phyloP scores from a whole-genome alignment of 2,329 filamentous ascomycete genomes.

The Diplodia sapinea region DNA sequence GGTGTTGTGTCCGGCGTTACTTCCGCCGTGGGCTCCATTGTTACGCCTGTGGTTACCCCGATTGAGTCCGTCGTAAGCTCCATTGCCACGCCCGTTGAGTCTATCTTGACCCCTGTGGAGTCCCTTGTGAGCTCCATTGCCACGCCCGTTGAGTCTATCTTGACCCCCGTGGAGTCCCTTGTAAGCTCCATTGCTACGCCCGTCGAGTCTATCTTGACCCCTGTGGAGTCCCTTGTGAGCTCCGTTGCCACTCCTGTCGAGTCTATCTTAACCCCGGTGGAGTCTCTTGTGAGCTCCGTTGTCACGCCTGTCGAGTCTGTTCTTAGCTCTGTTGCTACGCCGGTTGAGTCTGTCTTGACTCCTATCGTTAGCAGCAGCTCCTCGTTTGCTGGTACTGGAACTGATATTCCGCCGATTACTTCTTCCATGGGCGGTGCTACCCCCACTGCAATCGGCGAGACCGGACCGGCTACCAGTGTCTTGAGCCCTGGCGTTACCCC shows the following conservation, averaged over 20 bases:
- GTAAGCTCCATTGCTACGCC: not conserved
- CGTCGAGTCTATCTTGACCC: slow-evolving; percentile 8
- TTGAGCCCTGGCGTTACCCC: slow-evolving; percentile 9
- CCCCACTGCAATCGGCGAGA: slow-evolving; percentile 1
- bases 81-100: slow-evolving; percentile 3
- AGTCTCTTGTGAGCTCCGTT: no score
- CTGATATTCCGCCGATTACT: slow-evolving; percentile 13
- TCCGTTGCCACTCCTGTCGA: not conserved
- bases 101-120: not conserved
- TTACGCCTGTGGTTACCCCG: not conserved
- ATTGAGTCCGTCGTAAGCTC: slow-evolving; percentile 12
- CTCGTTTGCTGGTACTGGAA: not conserved
- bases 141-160: slow-evolving; percentile 5
- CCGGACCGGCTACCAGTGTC: slow-evolving; percentile 1
- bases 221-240: not conserved
- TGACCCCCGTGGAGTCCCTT: slow-evolving; percentile 4
- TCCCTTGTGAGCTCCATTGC: not conserved
- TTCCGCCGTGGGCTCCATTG: slow-evolving; percentile 12
- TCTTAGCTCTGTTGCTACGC: not conserved
- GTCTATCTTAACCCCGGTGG: not conserved
- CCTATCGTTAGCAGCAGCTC: slow-evolving; percentile 20
- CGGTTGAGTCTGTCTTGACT: slow-evolving; percentile 15
- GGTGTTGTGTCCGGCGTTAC: slow-evolving; percentile 26
- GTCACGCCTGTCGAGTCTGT: not conserved
- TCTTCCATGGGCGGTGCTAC: not conserved